These are phyloP conservation scores for Verticillium alfalfae DNA, from an alignment of 2,329 filamentous ascomycete genomes.

Conservation along the genomic window DNA sequence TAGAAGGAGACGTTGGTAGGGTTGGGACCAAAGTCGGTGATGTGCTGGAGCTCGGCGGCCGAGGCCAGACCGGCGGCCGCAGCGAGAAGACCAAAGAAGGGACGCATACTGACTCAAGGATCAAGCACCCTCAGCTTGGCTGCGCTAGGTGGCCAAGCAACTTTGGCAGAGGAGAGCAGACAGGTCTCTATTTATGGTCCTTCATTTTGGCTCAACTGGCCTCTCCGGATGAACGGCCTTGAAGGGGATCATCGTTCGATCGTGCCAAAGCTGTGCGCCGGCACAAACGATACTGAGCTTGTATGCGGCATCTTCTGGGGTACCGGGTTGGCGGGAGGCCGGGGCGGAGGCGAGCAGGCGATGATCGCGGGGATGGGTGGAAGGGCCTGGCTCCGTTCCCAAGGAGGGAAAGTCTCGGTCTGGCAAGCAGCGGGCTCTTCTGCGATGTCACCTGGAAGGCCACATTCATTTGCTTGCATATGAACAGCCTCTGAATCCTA, in stretches of 20 bases:
- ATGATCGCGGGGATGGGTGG: background rate
- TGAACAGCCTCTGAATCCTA: too few relatives aligned
- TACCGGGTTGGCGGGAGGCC: background rate
- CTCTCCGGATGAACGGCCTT: background rate
- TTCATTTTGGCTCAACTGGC: background rate
- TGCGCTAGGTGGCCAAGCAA: background rate
- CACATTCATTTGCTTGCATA: too few relatives aligned
- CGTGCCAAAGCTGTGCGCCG: background rate
- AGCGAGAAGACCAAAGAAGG: background rate
- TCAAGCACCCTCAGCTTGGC: background rate
- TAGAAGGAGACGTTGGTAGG: conserved; percentile 47
- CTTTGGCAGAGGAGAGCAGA: background rate
- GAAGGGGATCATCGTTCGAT: background rate
- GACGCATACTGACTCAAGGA: background rate
- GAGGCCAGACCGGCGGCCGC: conserved; percentile 1
- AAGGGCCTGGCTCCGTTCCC: background rate
- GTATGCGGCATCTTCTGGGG: background rate
- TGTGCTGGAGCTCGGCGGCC: conserved; percentile 8
- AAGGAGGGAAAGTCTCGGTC: background rate
- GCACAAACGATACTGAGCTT: background rate
- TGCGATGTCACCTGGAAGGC: background rate
- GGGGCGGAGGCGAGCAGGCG: background rate
- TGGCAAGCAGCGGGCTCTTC: background rate
- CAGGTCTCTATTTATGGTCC: background rate
- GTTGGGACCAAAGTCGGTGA: conserved; percentile 32